Percentiles rank a stretch among this genome's conserved stretches.
Conservation (phyloP, 352 stramenopile genomes). For the Pythium aquatile region DNA sequence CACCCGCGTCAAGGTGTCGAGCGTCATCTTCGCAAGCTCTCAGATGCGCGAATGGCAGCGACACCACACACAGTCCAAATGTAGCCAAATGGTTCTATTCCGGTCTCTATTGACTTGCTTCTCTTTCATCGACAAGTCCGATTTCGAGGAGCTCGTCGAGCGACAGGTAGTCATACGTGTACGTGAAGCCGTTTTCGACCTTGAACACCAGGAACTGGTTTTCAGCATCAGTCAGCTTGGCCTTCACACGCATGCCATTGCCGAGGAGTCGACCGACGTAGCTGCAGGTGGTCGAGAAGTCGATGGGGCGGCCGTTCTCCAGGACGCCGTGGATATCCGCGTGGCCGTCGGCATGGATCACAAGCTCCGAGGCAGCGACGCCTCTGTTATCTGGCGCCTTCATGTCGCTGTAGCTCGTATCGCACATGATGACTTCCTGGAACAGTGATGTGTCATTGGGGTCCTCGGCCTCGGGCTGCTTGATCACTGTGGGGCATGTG, state of each 20-base stretch:
- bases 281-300: slow-evolving; percentile 39
- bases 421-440: slow-evolving; percentile 87
- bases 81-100: slow-evolving; percentile 17
- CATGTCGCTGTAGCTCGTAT: slow-evolving; percentile 92
- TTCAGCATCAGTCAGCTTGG: slow-evolving; percentile 34
- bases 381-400: slow-evolving; percentile 73
- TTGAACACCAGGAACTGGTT: slow-evolving; percentile 60
- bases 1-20: slow-evolving; percentile 58
- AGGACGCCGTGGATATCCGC: slow-evolving; percentile 59
- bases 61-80: background rate
- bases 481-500: slow-evolving; percentile 88
- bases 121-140: slow-evolving; percentile 28
- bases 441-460: slow-evolving; percentile 26
- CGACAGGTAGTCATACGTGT: slow-evolving; percentile 53
- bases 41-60: background rate
- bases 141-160: slow-evolving; percentile 27
- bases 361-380: slow-evolving; percentile 66
- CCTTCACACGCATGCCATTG: slow-evolving; percentile 68
- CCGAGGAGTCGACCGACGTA: slow-evolving; percentile 47
- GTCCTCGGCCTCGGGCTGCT: slow-evolving; percentile 30
- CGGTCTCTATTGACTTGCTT: background rate
- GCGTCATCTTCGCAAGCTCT: slow-evolving; percentile 41
- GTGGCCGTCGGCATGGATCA: slow-evolving; percentile 54
- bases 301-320: slow-evolving; percentile 42
- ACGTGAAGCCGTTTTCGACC: slow-evolving; percentile 59